Conservation (phyloP, 2,329 filamentous ascomycete genomes). For the Thelonectria blattea region DNA sequence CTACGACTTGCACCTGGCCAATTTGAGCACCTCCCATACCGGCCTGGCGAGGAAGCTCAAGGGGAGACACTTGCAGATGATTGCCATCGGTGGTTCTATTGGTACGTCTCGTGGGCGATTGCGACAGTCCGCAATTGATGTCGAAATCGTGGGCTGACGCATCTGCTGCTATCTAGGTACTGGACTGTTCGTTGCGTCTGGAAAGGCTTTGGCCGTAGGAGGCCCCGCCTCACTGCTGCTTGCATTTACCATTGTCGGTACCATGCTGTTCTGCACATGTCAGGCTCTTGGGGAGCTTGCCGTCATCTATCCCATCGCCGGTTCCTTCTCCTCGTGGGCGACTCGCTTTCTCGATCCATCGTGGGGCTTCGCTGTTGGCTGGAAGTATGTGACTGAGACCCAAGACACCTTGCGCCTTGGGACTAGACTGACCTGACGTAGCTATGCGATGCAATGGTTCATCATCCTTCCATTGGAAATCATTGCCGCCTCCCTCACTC, state of each 20-base stretch:
- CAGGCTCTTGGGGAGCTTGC: conserved; percentile 92
- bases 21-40: conserved; percentile 77
- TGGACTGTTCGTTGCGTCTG: conserved; percentile 86
- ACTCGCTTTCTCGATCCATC: conserved; percentile 92
- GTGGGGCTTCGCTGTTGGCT: conserved; percentile 95
- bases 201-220: conserved; percentile 70
- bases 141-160: conserved; percentile 20
- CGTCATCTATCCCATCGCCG: conserved; percentile 87
- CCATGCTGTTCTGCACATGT: conserved; percentile 91
- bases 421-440: conserved; percentile 41
- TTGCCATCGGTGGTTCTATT: conserved; percentile 92
- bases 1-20: conserved; percentile 62
- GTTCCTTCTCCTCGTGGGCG: conserved; percentile 90
- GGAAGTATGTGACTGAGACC: conserved; percentile 69
- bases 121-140: neutral
- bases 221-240: conserved; percentile 81
- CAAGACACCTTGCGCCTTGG: neutral
- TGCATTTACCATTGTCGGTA: conserved; percentile 78
- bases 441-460: conserved; percentile 88
- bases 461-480: conserved; percentile 84
- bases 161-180: conserved; percentile 59
- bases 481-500: conserved; percentile 83
- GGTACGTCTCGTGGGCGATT: conserved; percentile 52
- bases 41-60: conserved; percentile 80
- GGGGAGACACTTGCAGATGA: conserved; percentile 92